A percentile compares a stretch with the other conserved stretches of the same genome.
Evolutionary conservation across 2,329 filamentous ascomycete genomes (phyloP).

Genomic region (Hymenoscyphus albidus): DNA sequence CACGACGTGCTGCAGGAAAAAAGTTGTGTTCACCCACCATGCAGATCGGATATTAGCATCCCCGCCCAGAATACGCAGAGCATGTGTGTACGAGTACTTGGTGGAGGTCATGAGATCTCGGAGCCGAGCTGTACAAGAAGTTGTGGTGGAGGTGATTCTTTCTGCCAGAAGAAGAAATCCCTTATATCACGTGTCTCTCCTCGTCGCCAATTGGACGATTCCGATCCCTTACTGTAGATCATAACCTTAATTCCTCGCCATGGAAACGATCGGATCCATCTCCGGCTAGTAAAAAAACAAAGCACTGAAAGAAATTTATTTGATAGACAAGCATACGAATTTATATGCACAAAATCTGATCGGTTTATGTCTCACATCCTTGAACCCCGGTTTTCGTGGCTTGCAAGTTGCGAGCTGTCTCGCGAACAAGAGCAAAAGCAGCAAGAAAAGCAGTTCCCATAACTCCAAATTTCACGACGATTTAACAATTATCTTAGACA

Average conservation of each 20-base stretch:
- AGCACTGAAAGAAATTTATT: background rate
- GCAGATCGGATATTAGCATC: background rate
- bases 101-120: background rate
- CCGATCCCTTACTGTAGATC: background rate
- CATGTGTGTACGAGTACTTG: background rate
- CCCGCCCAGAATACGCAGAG: background rate
- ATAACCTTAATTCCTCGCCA: background rate
- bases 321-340: background rate
- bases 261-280: background rate
- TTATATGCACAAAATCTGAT: background rate
- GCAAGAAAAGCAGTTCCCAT: too few relatives aligned
- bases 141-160: background rate
- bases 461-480: too few relatives aligned
- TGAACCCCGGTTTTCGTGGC: background rate
- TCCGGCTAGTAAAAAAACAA: background rate
- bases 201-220: background rate
- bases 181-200: background rate
- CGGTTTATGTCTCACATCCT: background rate
- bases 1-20: background rate
- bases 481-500: too few relatives aligned
- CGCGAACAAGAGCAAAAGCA: too few relatives aligned
- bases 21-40: background rate
- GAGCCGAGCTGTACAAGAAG: background rate
- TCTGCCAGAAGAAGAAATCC: background rate
- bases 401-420: background rate